Percentiles rank a stretch among this genome's conserved stretches.
These are phyloP conservation scores for Dendrobium chrysotoxum DNA, from an alignment of 106 monocot genomes.

Conservation along the genomic window DNA sequence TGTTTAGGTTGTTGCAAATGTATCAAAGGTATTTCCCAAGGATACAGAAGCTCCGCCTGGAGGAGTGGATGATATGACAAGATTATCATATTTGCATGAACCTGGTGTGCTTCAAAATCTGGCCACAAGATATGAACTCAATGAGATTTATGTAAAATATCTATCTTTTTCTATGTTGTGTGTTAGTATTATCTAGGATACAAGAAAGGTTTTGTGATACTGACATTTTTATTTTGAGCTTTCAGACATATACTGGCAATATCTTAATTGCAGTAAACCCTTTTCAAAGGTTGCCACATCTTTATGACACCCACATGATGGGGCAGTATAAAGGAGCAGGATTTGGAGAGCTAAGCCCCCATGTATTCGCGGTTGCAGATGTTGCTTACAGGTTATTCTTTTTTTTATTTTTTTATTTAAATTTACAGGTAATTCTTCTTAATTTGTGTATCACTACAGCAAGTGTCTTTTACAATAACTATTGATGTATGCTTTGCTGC, in stretches of 20 bases:
- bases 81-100: slow-evolving; percentile 58
- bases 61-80: slow-evolving; percentile 71
- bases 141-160: slow-evolving; percentile 58
- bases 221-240: slow-evolving; percentile 9
- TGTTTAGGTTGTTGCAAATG: slow-evolving; percentile 36
- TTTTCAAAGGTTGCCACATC: slow-evolving; percentile 47
- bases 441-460: neutral
- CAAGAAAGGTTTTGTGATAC: neutral
- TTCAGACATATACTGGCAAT: slow-evolving; percentile 46
- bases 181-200: neutral
- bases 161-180: neutral
- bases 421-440: slow-evolving; percentile 27
- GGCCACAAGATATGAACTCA: slow-evolving; percentile 59
- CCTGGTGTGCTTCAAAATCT: slow-evolving; percentile 61
- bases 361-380: slow-evolving; percentile 52
- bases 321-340: slow-evolving; percentile 44
- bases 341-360: slow-evolving; percentile 46
- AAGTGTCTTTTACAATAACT: neutral
- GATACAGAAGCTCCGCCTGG: slow-evolving; percentile 67
- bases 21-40: slow-evolving; percentile 45
- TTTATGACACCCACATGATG: slow-evolving; percentile 53
- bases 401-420: too few species aligned
- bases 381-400: slow-evolving; percentile 30
- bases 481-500: slow-evolving; percentile 9
- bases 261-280: slow-evolving; percentile 50